Conservation (phyloP, 495 filamentous ascomycete species). For the Penicillium robsamsonii region DNA sequence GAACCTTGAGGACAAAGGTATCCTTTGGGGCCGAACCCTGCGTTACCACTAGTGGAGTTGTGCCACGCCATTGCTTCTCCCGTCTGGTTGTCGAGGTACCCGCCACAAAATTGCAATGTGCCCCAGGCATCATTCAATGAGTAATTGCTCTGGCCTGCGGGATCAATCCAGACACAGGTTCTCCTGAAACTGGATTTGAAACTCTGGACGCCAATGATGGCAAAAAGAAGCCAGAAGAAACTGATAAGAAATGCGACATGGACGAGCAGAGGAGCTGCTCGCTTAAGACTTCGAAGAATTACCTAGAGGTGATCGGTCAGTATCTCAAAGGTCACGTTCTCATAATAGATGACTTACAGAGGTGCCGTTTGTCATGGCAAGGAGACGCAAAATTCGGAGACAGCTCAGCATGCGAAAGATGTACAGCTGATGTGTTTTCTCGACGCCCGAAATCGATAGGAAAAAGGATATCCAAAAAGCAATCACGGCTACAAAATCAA, state of each 20-base stretch:
- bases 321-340: constrained; percentile 4
- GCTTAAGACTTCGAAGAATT: constrained; percentile 92
- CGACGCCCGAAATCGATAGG: constrained; percentile 64
- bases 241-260: constrained; percentile 94
- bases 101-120: constrained; percentile 78
- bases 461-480: constrained; percentile 89
- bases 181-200: constrained; percentile 94
- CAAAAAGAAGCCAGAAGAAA: constrained; percentile 99
- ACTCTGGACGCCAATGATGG: constrained; percentile 92
- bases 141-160: constrained; percentile 39
- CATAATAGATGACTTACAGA: constrained; percentile 50
- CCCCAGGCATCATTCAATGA: constrained; percentile 48
- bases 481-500: constrained; percentile 96
- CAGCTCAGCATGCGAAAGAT: constrained; percentile 96
- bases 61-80: constrained; percentile 66
- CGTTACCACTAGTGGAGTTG: constrained; percentile 36
- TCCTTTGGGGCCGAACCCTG: constrained; percentile 68
- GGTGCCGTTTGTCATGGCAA: constrained; percentile 88
- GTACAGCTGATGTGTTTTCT: constrained; percentile 68
- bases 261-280: constrained; percentile 88
- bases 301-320: constrained; percentile 51
- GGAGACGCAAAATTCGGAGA: constrained; percentile 83
- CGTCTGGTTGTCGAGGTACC: constrained; percentile 62
- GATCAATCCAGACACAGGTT: constrained; percentile 82
- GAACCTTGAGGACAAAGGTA: constrained; percentile 85